Conservation (phyloP, 1,139 yeast genomes). For the Zygosaccharomyces pseudobailii region DNA sequence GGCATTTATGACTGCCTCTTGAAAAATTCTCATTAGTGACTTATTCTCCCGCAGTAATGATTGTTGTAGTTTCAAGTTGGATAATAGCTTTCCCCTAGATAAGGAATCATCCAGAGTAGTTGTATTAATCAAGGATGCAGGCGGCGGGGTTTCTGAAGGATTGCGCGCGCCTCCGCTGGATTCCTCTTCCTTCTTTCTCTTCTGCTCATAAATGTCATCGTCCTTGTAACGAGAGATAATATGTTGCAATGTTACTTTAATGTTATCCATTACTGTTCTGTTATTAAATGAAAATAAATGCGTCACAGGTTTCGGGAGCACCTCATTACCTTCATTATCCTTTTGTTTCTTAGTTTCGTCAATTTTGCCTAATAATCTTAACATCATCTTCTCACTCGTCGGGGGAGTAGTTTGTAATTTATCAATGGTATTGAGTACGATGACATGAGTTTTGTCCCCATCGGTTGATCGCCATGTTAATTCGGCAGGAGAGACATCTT, state of each 20-base stretch:
- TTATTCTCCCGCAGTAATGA: constrained; percentile 66
- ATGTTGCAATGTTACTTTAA: constrained; percentile 65
- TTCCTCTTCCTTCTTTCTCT: constrained; percentile 24
- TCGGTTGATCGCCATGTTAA: constrained; percentile 72
- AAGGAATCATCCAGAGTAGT: constrained; percentile 40
- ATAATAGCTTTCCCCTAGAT: constrained; percentile 48
- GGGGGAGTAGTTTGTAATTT: constrained; percentile 74
- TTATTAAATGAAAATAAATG: constrained; percentile 59
- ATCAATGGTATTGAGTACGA: constrained; percentile 49
- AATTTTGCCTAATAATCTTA: constrained; percentile 50
- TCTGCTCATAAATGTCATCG: constrained; percentile 36
- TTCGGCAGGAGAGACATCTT: constrained; percentile 60
- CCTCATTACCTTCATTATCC: constrained; percentile 35
- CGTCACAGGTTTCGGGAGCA: constrained; percentile 42
- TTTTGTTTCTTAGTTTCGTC: constrained; percentile 28
- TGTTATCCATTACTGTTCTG: constrained; percentile 69
- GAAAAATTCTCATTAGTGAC: constrained; percentile 67
- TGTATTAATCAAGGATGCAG: constrained; percentile 36
- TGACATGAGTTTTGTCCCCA: constrained; percentile 42
- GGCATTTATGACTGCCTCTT: constrained; percentile 80
- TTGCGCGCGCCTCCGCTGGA: constrained; percentile 34
- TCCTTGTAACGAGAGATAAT: constrained; percentile 66
- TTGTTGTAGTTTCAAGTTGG: constrained; percentile 75
- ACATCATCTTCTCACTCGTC: constrained; percentile 61
- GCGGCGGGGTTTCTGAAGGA: constrained; percentile 15